These are phyloP conservation scores for Amesomyces nigricolor DNA, from an alignment of 2,329 filamentous ascomycete species.

Conservation along the genomic window DNA sequence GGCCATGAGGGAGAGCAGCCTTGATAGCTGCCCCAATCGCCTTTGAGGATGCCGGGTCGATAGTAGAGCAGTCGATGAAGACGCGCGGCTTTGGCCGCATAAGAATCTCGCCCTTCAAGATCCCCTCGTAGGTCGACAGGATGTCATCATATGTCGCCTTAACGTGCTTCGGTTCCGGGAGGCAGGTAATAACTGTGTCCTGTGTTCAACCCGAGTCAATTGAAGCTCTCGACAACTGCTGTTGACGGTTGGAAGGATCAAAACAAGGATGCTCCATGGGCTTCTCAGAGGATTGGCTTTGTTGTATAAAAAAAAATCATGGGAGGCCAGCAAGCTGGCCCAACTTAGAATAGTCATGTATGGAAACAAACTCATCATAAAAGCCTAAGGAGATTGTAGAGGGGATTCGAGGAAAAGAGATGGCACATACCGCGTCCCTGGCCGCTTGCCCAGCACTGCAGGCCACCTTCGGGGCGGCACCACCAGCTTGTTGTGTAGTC, in stretches of 20 bases:
- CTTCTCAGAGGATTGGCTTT: slow-evolving; percentile 70
- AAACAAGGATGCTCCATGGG: slow-evolving; percentile 12
- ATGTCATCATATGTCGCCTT: slow-evolving; percentile 75
- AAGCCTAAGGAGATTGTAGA: slow-evolving; percentile 13
- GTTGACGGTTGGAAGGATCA: not conserved
- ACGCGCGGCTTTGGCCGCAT: slow-evolving; percentile 56
- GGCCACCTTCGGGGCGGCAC: slow-evolving; percentile 43
- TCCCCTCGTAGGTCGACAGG: slow-evolving; percentile 53
- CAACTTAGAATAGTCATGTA: slow-evolving; percentile 65
- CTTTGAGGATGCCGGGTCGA: slow-evolving; percentile 80
- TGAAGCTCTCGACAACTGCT: not conserved
- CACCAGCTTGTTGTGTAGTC: slow-evolving; percentile 36
- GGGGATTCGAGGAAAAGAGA: not conserved
- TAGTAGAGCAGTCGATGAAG: slow-evolving; percentile 95
- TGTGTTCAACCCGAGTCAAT: slow-evolving; percentile 12
- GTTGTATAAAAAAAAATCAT: slow-evolving; percentile 56
- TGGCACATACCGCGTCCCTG: slow-evolving; percentile 45
- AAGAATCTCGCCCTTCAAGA: slow-evolving; percentile 53
- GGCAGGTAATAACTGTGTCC: slow-evolving; percentile 67
- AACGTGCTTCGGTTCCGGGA: slow-evolving; percentile 86
- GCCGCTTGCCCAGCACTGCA: slow-evolving; percentile 44
- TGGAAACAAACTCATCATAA: slow-evolving; percentile 35
- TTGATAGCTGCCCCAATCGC: slow-evolving; percentile 65
- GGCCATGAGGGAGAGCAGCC: slow-evolving; percentile 48
- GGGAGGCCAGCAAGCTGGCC: slow-evolving; percentile 47